Base-by-base conservation (phyloP, 2,329 filamentous ascomycete species). In the Apiospora marii region DNA sequence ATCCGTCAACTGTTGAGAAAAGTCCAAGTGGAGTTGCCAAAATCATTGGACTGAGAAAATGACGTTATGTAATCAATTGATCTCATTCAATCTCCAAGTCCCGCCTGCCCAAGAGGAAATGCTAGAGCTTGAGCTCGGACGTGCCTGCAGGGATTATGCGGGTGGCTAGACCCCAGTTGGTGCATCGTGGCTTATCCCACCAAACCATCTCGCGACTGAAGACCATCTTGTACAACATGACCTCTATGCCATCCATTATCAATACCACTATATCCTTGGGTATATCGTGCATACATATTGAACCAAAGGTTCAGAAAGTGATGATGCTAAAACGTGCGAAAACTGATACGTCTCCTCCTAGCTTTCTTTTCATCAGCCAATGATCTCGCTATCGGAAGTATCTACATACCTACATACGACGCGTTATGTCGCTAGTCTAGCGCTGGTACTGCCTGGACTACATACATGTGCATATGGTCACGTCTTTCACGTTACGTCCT, bases 1-100 rank as follows among this genome's bases (percentile, higher is more conserved):
- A 34, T 61, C 27, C 53, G 53, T 16, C 53, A 61, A 61, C 53
- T 34, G 6, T 61, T 61, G 53, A 30, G 51, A 30, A 53, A 22
- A 53, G 49, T 53, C 24, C 14, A 13, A 34, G 51, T 58, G 51
- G 51, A 34, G 51, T 22, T 22, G 12, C 14, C 27, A 34, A 19
- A 34, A 58, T 27, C n/a, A 53, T 27, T 27, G n/a, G 12, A 53
- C 27, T 30, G 27, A 53, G 12, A 41, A 41, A 8, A 58, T 34
- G 51, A 34, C 51, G 51, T 58, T 58, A 58, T 58, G 51, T 34
- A 58, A 58, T 58, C 51, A 58, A 34, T 48, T 48, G 6, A 48
- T 58, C 51, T 34, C 51, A 58, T 7, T 58, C 27, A n/a, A 49
- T 49, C 46, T 49, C 13, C n/a, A n/a, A 49, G 6, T 49, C 19